Conservation (phyloP, 1,284 basidiomycete genomes). For the Amylostereum areolatum region DNA sequence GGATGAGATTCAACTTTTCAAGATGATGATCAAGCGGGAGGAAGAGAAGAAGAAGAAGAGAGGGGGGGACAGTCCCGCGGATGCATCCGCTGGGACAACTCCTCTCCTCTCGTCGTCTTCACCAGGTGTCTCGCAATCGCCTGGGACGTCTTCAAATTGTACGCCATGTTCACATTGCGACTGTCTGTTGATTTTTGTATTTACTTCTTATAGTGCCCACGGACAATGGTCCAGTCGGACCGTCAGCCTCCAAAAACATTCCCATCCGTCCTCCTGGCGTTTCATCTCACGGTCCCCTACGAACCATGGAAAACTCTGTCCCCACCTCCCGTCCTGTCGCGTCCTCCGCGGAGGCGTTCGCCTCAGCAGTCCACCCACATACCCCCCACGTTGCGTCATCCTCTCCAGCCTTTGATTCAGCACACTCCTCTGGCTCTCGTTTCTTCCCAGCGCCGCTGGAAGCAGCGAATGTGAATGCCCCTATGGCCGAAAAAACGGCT, state of each 20-base stretch:
- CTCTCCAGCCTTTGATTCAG: constrained; percentile 14
- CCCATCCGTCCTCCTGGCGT: too few species aligned
- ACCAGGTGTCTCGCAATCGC: constrained; percentile 4
- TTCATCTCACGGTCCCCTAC: too few species aligned
- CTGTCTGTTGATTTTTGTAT: too few species aligned
- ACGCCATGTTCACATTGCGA: too few species aligned
- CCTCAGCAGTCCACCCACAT: too few species aligned
- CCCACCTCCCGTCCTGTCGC: too few species aligned
- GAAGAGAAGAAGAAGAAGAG: constrained; percentile 56
- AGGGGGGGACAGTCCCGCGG: constrained; percentile 20
- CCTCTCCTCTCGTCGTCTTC: not conserved
- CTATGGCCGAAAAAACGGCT: constrained; percentile 12
- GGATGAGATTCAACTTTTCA: constrained; percentile 86
- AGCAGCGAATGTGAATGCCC: constrained; percentile 16
- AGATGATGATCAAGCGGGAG: constrained; percentile 78
- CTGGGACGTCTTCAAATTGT: not conserved
- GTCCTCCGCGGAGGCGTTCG: too few species aligned
- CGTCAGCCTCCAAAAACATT: too few species aligned
- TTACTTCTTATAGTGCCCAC: too few species aligned
- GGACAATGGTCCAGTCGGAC: too few species aligned
- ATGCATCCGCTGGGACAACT: constrained; percentile 1
- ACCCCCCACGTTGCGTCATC: not conserved
- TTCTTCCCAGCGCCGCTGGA: constrained; percentile 26
- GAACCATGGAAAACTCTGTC: too few species aligned
- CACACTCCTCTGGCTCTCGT: constrained; percentile 28